Conservation (phyloP, 1,284 basidiomycete species). For the Butyriboletus appendiculatus region DNA sequence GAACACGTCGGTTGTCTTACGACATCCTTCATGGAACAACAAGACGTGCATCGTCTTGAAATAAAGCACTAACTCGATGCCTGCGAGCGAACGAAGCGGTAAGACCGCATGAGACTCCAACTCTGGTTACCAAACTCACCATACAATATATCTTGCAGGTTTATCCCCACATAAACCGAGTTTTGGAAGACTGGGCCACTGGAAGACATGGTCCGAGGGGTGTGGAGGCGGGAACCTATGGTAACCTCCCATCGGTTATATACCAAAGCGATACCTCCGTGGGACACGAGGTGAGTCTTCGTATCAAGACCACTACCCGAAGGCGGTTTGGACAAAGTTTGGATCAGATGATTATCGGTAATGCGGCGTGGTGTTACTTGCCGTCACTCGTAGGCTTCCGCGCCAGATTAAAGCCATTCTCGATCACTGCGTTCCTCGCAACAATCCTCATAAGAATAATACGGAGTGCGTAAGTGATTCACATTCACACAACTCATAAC, state of each 20-base stretch:
- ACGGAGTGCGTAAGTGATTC: too few relatives aligned
- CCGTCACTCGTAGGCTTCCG: neutral
- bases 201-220: slow-evolving; percentile 20
- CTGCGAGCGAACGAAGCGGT: slow-evolving; percentile 6
- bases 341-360: neutral
- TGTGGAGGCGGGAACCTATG: neutral
- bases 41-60: slow-evolving; percentile 25
- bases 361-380: neutral
- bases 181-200: slow-evolving; percentile 23
- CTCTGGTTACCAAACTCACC: slow-evolving; percentile 12
- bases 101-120: neutral
- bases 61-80: slow-evolving; percentile 26
- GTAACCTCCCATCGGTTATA: slow-evolving; percentile 2
- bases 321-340: neutral
- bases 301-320: neutral
- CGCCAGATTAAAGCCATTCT: neutral
- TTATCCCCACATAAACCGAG: slow-evolving; percentile 30
- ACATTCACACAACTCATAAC: neutral
- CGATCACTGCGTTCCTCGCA: neutral
- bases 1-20: slow-evolving; percentile 14
- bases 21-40: neutral
- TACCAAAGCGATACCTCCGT: neutral
- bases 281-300: neutral
- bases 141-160: slow-evolving; percentile 27
- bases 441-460: neutral